Conservation (phyloP, 768 basidiomycete species). For the Paxillus rubicundulus region DNA sequence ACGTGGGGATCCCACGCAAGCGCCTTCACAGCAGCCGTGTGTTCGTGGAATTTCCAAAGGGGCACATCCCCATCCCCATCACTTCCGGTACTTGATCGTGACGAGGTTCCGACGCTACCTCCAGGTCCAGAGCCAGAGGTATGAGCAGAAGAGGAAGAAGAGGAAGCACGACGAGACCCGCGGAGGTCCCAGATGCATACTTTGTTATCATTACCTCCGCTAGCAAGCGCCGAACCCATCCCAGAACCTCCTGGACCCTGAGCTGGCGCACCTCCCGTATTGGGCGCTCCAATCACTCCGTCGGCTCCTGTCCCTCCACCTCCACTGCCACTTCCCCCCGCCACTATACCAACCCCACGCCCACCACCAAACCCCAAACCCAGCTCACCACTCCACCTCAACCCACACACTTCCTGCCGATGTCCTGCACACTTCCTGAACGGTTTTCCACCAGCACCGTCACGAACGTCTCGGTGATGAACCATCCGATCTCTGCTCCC, state of each 20-base stretch:
- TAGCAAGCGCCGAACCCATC: conserved; percentile 66
- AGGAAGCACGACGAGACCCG: conserved; percentile 46
- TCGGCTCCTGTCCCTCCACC: conserved; percentile 26
- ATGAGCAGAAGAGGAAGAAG: conserved; percentile 23
- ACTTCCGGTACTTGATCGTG: conserved; percentile 27
- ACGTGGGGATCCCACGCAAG: conserved; percentile 98
- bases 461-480: conserved; percentile 89
- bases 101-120: conserved; percentile 22
- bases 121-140: conserved; percentile 31
- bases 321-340: background rate
- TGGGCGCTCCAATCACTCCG: conserved; percentile 19
- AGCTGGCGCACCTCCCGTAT: conserved; percentile 22
- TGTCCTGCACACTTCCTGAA: conserved; percentile 73
- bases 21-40: conserved; percentile 96
- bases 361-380: conserved; percentile 26
- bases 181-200: conserved; percentile 95
- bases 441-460: conserved; percentile 52
- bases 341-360: conserved; percentile 14
- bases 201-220: conserved; percentile 98
- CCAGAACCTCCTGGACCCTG: conserved; percentile 30
- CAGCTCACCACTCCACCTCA: conserved; percentile 73
- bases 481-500: conserved; percentile 91
- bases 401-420: conserved; percentile 92
- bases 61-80: conserved; percentile 54
- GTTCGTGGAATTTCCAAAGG: conserved; percentile 93